These are phyloP conservation scores for Alternaria longipes DNA, from an alignment of 2,329 filamentous ascomycete genomes.

Conservation along the genomic window DNA sequence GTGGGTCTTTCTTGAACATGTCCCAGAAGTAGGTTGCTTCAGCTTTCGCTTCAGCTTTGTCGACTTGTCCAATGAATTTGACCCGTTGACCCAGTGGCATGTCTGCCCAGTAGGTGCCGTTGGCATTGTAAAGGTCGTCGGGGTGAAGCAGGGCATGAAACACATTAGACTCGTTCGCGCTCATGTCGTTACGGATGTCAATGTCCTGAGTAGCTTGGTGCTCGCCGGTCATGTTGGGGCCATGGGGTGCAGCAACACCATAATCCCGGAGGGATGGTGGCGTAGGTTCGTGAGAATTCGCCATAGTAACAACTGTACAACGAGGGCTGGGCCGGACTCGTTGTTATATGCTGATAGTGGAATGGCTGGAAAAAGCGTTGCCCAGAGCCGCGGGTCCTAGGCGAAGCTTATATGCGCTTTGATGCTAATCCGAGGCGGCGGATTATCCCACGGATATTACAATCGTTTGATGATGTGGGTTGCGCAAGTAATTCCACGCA, in stretches of 20 bases:
- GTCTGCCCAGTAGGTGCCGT: constrained; percentile 94
- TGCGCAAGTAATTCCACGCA: constrained; percentile 17
- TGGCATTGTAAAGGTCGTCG: constrained; percentile 83
- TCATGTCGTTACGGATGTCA: constrained; percentile 59
- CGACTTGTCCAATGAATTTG: constrained; percentile 78
- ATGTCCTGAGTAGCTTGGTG: constrained; percentile 55
- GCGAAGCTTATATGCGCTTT: constrained; percentile 25
- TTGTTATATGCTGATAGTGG: neutral
- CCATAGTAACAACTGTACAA: constrained; percentile 27
- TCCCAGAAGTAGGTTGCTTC: constrained; percentile 74
- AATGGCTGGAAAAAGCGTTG: neutral
- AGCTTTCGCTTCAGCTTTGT: constrained; percentile 72
- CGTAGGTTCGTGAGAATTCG: constrained; percentile 32
- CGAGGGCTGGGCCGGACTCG: neutral
- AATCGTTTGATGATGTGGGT: constrained; percentile 2
- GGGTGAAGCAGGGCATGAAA: constrained; percentile 86
- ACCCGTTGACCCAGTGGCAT: constrained; percentile 74
- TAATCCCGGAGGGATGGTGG: constrained; percentile 55
- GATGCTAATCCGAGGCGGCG: neutral
- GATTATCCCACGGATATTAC: constrained; percentile 1
- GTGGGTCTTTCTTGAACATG: constrained; percentile 87
- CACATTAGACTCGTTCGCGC: constrained; percentile 65
- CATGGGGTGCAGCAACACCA: constrained; percentile 59
- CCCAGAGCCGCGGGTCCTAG: constrained; percentile 6
- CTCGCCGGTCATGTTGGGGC: constrained; percentile 56